These are phyloP conservation scores for Apiotrichum laibachii DNA, from an alignment of 1,284 basidiomycete genomes.

Conservation along the genomic window DNA sequence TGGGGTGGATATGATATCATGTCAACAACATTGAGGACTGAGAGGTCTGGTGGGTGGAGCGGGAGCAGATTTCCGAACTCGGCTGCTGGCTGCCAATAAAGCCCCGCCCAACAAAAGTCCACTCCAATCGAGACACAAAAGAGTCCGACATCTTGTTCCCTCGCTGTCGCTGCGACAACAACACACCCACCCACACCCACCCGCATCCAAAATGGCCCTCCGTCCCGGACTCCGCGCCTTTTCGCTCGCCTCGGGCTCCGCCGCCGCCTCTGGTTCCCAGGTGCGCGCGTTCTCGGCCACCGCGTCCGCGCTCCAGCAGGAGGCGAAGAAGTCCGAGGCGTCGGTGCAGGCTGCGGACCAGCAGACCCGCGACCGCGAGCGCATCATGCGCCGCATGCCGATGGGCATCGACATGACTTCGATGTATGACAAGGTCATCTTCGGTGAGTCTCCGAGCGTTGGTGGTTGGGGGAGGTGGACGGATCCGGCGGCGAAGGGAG, in stretches of 20 bases:
- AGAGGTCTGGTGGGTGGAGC: no score
- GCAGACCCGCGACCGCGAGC: constrained; percentile 13
- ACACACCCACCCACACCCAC: neutral
- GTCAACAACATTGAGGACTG: no score
- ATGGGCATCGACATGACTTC: constrained; percentile 6
- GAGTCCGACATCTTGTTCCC: neutral
- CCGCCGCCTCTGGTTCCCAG: neutral
- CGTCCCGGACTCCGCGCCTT: constrained; percentile 19
- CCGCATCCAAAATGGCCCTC: constrained; percentile 11
- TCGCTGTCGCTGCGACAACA: neutral
- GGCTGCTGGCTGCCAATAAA: neutral
- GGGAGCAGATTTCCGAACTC: no score
- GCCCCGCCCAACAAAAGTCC: constrained; percentile 3
- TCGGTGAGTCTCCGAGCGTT: constrained; percentile 10
- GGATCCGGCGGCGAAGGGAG: no score
- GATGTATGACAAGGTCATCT: neutral
- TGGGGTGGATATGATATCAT: no score
- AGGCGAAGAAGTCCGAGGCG: neutral
- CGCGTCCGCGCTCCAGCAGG: neutral
- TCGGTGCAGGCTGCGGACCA: constrained; percentile 16
- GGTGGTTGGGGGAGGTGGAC: no score
- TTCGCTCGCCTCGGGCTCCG: constrained; percentile 4
- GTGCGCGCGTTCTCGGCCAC: constrained; percentile 1
- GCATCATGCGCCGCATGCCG: constrained; percentile 10
- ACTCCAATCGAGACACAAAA: neutral